Base-by-base conservation (phyloP, 2,329 filamentous ascomycete genomes). In the Exophiala alcalophila region DNA sequence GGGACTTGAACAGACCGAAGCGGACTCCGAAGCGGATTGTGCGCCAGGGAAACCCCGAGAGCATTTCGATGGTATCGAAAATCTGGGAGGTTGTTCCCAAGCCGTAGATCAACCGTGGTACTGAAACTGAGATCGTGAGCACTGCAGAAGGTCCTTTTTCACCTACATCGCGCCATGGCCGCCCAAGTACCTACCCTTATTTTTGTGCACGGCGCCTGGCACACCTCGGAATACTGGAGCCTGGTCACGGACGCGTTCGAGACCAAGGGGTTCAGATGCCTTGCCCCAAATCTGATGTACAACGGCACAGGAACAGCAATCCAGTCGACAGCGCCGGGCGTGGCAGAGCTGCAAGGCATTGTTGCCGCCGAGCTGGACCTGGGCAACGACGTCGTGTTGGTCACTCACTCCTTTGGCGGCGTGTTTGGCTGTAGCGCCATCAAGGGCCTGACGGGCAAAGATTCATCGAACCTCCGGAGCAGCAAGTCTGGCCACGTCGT, bases 401-500 rank as follows among this genome's bases (percentile, higher is more conserved):
- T 49, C 33, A 41, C 36, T 14, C 46, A 49, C 27, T 49, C 46
- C 8, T 47, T 49, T 24, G 46, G 27, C 10, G 42, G 42, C 21
- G 23, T 40, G 4, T 30, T 37, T 9, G 46, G 46, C 29, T 35
- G 33, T 20, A 46, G 34, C 24, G 41, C 46, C 15, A 24, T 46
- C 24, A 41, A 29, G 23, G 46, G 42, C 29, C 37, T 49, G 24
- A 46, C 46, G 14, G 30, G 26, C 14, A 34, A 47, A 27, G 30
- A 45, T 14, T 18, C 33, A 25, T 44, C 45, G 14, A 20, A 27
- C 10, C 20, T 35, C n/a, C 14, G 14, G 12, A 27, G 24, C 15
- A 20, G 20, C 7, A 45, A 28, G 3, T 41, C 43, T n/a, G 69
- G 70, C 20, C 56, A 59, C 32, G 68, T 71, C 3, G 60, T 72